Evolutionary conservation across 306 rosid genomes (phyloP), one percentile per base, ranked within the genome.

Genomic region (Vigna reflexopilosa): DNA sequence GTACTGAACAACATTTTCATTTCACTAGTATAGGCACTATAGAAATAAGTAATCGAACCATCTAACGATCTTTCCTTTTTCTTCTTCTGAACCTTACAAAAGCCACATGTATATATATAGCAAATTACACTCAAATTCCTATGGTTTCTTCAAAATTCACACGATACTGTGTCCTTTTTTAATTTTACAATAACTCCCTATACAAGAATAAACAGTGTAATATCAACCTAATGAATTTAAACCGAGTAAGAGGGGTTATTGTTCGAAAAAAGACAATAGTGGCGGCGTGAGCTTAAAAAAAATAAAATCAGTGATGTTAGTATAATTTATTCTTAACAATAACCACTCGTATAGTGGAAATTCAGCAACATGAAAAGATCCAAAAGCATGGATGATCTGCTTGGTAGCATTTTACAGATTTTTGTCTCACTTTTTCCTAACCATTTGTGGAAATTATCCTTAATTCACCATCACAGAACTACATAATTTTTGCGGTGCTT

Each of bases 391-490:
- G 51, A 67, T 20, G 24, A 81, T 36, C 24, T 4, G n/a, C 24
- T 36, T 36, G 49, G 38, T 11, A 9, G 7, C 47, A 13, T 30
- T 54, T 32, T 14, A 74, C 42, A 51, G n/a, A 2, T 6, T 34
- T 36, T 36, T 70, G 40, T 24, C 61, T 14, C 55, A 38, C 17
- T 63, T 45, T 2, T 62, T 50, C 66, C 26, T 24, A 50, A 51
- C 26, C 51, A 19, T 44, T 28, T 52, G 54, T 48, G 17, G 26
- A 75, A 36, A 67, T 22, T 59, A 62, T 45, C 50, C 45, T 68
- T 20, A 80, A 48, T 49, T 71, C 67, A 59, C 13, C 26, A 59
- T 77, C 54, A 47, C 34, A 49, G 6, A 83, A 26, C 50, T 45
- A 49, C 6, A 28, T 24, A 28, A 57, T 22, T 15, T 9, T 1